A percentile compares a stretch with the other conserved stretches of the same genome.
Evolutionary conservation across 768 basidiomycete species (phyloP).

Genomic region (Mycena pura): DNA sequence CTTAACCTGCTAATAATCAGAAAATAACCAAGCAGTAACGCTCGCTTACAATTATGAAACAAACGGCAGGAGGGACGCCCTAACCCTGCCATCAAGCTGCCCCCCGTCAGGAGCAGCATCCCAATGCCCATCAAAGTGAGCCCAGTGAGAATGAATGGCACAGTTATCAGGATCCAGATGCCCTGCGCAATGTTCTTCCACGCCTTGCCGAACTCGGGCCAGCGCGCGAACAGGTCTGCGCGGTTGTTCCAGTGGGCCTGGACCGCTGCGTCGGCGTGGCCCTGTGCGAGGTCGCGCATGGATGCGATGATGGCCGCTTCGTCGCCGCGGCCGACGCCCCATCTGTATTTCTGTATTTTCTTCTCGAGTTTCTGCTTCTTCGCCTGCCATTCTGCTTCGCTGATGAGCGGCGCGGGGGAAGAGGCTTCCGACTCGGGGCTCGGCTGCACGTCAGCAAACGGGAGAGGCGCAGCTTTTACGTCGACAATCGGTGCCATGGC

Average conservation of each 20-base stretch:
- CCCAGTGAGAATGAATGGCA: conserved; percentile 12
- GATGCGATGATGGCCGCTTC: conserved; percentile 8
- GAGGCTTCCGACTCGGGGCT: not conserved
- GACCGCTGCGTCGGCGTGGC: conserved; percentile 19
- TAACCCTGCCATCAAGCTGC: too few relatives aligned
- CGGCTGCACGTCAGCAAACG: too few relatives aligned
- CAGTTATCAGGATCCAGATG: conserved; percentile 14
- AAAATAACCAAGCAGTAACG: too few relatives aligned
- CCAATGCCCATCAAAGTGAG: conserved; percentile 3
- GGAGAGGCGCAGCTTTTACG: too few relatives aligned
- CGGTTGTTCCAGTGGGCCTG: conserved; percentile 21
- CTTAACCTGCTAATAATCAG: too few relatives aligned
- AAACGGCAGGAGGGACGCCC: too few relatives aligned
- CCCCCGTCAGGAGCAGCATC: conserved; percentile 6
- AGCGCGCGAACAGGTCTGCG: conserved; percentile 14
- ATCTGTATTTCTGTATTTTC: conserved; percentile 24
- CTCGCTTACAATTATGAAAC: too few relatives aligned
- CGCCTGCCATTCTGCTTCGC: conserved; percentile 15
- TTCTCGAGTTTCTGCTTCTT: conserved; percentile 12
- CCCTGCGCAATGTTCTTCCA: conserved; percentile 6
- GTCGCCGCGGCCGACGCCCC: conserved; percentile 11
- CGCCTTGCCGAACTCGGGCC: conserved; percentile 8
- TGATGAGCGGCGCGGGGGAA: not conserved
- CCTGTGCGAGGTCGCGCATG: conserved; percentile 21
- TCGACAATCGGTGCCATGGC: too few relatives aligned